Conservation (phyloP, 2,329 filamentous ascomycete genomes). For the Alternaria conjuncta region DNA sequence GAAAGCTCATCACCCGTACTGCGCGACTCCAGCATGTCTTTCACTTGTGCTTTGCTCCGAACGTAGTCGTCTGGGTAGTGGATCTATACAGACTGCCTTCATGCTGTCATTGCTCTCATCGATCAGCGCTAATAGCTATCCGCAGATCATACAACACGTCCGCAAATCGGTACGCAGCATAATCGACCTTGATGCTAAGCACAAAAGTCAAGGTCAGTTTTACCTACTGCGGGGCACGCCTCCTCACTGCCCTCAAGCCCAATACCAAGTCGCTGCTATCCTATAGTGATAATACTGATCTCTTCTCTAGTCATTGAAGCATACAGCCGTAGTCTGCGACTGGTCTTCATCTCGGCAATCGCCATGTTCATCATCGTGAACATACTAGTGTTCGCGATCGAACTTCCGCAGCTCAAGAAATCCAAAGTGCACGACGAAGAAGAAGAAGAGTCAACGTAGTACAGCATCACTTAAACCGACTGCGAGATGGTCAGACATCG, state of each 20-base stretch:
- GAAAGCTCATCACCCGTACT: not conserved
- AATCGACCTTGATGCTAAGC: constrained; percentile 51
- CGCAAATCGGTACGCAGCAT: constrained; percentile 60
- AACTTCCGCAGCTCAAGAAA: constrained; percentile 56
- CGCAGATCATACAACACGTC: constrained; percentile 54
- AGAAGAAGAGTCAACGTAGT: not conserved
- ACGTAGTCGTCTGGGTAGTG: not conserved
- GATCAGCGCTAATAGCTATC: constrained; percentile 2
- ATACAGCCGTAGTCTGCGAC: constrained; percentile 46
- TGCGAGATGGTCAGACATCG: not conserved
- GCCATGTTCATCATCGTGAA: constrained; percentile 58
- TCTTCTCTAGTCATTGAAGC: constrained; percentile 45
- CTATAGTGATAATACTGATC: constrained; percentile 32
- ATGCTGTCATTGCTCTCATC: not conserved
- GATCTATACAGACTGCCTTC: not conserved
- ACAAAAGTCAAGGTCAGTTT: constrained; percentile 55
- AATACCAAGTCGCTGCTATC: not conserved
- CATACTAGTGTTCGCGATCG: constrained; percentile 59
- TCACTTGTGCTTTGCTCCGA: not conserved
- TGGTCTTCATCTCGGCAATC: constrained; percentile 54
- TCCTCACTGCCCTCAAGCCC: not conserved
- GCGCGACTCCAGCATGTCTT: not conserved
- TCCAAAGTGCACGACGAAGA: constrained; percentile 16
- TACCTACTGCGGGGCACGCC: not conserved
- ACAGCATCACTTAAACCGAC: not conserved